Conservation (phyloP, 2,329 filamentous ascomycete species). For the Calonectria montana region DNA sequence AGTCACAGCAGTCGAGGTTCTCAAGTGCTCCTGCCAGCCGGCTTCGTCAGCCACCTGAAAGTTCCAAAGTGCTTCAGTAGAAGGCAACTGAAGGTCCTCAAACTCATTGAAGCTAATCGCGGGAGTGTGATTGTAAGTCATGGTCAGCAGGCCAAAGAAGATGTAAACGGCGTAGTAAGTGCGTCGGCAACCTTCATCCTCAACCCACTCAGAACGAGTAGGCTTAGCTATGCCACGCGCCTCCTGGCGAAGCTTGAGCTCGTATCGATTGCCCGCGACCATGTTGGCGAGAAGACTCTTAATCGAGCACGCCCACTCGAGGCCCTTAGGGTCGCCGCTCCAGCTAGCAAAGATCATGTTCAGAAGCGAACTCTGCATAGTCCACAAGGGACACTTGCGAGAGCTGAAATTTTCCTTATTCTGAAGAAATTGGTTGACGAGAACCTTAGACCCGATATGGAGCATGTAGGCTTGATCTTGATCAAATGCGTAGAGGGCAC, state of each 20-base stretch:
- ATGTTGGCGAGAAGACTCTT: constrained; percentile 98
- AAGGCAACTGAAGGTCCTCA: constrained; percentile 90
- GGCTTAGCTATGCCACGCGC: constrained; percentile 82
- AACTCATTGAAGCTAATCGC: constrained; percentile 99
- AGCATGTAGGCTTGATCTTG: constrained; percentile 97
- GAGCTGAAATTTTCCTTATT: constrained; percentile 99
- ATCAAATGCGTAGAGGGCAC: constrained; percentile 95
- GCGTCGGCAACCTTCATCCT: constrained; percentile 94
- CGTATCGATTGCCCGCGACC: constrained; percentile 97
- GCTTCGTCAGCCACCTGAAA: constrained; percentile 81
- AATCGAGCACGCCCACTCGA: constrained; percentile 99
- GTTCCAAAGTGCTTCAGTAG: constrained; percentile 95
- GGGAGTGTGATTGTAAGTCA: constrained; percentile 98
- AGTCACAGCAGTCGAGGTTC: constrained; percentile 78
- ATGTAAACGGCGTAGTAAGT: constrained; percentile 99
- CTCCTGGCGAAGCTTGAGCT: constrained; percentile 92
- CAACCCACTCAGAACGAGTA: constrained; percentile 90
- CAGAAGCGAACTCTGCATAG: constrained; percentile 94
- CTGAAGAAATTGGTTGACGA: constrained; percentile 96
- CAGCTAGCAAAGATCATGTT: constrained; percentile 99
- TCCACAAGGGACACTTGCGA: constrained; percentile 96
- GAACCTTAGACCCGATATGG: constrained; percentile 96
- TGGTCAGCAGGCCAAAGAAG: constrained; percentile 93
- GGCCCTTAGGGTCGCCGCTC: constrained; percentile 96
- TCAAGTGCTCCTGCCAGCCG: constrained; percentile 84